Evolutionary conservation across 768 basidiomycete genomes (phyloP).

Genomic region (Asterophora lycoperdoides): DNA sequence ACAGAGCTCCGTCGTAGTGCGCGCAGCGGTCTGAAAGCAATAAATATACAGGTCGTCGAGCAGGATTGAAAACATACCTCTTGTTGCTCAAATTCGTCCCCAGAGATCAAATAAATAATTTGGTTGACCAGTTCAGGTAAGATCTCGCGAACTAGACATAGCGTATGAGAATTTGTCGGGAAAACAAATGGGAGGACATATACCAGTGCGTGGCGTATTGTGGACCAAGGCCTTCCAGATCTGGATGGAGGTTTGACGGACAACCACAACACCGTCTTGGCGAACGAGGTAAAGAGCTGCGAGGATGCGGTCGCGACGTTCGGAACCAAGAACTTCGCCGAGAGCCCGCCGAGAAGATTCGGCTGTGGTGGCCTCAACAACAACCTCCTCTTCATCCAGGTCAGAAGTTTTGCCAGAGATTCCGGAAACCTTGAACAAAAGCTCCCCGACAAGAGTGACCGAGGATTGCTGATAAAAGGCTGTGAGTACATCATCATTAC

Average conservation of each 20-base stretch:
- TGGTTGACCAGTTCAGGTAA: slow-evolving; percentile 79
- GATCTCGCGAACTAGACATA: slow-evolving; percentile 73
- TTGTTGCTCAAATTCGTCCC: slow-evolving; percentile 79
- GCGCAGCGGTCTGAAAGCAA: slow-evolving; percentile 69
- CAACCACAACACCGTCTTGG: slow-evolving; percentile 86
- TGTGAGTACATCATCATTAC: neutral
- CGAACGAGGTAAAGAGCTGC: slow-evolving; percentile 89
- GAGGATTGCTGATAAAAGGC: slow-evolving; percentile 72
- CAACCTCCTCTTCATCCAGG: slow-evolving; percentile 66
- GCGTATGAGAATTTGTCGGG: neutral
- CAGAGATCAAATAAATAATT: slow-evolving; percentile 73
- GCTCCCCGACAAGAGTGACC: slow-evolving; percentile 91
- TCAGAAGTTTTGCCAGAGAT: slow-evolving; percentile 87
- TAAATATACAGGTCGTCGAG: neutral
- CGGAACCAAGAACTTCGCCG: slow-evolving; percentile 80
- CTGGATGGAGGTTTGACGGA: slow-evolving; percentile 87
- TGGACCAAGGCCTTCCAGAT: slow-evolving; percentile 98
- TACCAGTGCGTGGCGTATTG: slow-evolving; percentile 89
- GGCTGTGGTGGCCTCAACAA: slow-evolving; percentile 57
- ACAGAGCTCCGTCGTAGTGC: slow-evolving; percentile 85
- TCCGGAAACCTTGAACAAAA: slow-evolving; percentile 95
- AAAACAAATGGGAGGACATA: slow-evolving; percentile 7
- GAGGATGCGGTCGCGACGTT: slow-evolving; percentile 87
- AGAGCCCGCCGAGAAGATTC: slow-evolving; percentile 86
- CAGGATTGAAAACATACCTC: slow-evolving; percentile 51